Evolutionary conservation across 2,329 filamentous ascomycete species (phyloP).

Genomic region (Metarhizium brunneum): DNA sequence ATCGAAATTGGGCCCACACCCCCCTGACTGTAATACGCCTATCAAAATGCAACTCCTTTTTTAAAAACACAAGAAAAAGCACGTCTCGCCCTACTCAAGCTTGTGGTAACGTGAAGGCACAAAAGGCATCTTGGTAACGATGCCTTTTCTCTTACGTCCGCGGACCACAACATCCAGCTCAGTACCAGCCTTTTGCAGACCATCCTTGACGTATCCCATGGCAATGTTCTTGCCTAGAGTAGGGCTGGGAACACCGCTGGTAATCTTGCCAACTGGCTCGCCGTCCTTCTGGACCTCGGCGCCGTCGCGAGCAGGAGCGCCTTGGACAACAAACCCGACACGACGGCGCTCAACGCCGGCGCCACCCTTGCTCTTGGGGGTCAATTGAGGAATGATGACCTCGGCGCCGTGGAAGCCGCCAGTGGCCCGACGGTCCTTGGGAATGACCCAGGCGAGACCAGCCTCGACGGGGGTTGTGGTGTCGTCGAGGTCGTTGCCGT

Average conservation of each 20-base stretch:
- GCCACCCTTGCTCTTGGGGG: slow-evolving; percentile 62
- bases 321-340: slow-evolving; percentile 73
- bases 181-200: slow-evolving; percentile 75
- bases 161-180: slow-evolving; percentile 70
- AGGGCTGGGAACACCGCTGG: slow-evolving; percentile 84
- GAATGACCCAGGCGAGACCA: slow-evolving; percentile 67
- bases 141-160: slow-evolving; percentile 65
- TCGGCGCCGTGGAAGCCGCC: slow-evolving; percentile 82
- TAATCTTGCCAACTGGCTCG: slow-evolving; percentile 67
- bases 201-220: slow-evolving; percentile 84
- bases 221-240: slow-evolving; percentile 84
- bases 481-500: slow-evolving; percentile 94
- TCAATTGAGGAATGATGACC: slow-evolving; percentile 67
- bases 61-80: neutral
- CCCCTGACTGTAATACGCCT: neutral
- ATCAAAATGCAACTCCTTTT: neutral
- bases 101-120: slow-evolving; percentile 65
- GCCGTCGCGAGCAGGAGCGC: slow-evolving; percentile 83
- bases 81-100: neutral
- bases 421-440: slow-evolving; percentile 57
- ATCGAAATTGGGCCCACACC: too few species aligned
- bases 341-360: slow-evolving; percentile 61
- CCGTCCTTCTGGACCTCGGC: slow-evolving; percentile 63
- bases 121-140: slow-evolving; percentile 84
- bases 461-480: slow-evolving; percentile 51